phyloP scores from a whole-genome alignment of 176 grass and related monocot genomes.

The Musa troglodytarum region DNA sequence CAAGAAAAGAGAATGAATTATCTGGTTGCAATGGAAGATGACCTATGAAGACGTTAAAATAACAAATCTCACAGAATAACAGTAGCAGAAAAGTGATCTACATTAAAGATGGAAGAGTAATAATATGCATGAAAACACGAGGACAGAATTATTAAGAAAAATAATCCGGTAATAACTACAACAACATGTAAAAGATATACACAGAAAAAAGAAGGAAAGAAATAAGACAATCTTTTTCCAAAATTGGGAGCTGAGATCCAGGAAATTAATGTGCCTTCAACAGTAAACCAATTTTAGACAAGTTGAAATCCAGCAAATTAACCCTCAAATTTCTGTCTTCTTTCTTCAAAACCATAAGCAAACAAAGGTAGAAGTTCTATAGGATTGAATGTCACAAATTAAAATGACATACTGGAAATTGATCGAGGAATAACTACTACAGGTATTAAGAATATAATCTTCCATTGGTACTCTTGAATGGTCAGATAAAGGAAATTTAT shows the following conservation, averaged over 20 bases:
- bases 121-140: neutral
- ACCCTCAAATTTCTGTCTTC: neutral
- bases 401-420: too few relatives aligned
- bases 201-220: neutral
- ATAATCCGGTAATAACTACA: neutral
- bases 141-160: neutral
- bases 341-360: neutral
- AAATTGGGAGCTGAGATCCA: too few relatives aligned
- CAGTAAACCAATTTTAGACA: too few relatives aligned
- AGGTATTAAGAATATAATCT: too few relatives aligned
- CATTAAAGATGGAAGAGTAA: neutral
- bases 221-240: neutral
- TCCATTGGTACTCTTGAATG: too few relatives aligned
- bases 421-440: too few relatives aligned
- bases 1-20: conserved; percentile 11
- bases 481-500: too few relatives aligned
- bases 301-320: too few relatives aligned
- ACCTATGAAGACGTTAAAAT: neutral
- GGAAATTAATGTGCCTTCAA: too few relatives aligned
- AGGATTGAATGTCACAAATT: too few relatives aligned
- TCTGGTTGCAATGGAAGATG: neutral
- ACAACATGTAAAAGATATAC: neutral
- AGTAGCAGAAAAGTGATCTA: neutral
- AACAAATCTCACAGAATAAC: neutral
- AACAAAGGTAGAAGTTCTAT: neutral